Base-by-base conservation (phyloP, 2,329 filamentous ascomycete species). In the Phialophora chinensis region DNA sequence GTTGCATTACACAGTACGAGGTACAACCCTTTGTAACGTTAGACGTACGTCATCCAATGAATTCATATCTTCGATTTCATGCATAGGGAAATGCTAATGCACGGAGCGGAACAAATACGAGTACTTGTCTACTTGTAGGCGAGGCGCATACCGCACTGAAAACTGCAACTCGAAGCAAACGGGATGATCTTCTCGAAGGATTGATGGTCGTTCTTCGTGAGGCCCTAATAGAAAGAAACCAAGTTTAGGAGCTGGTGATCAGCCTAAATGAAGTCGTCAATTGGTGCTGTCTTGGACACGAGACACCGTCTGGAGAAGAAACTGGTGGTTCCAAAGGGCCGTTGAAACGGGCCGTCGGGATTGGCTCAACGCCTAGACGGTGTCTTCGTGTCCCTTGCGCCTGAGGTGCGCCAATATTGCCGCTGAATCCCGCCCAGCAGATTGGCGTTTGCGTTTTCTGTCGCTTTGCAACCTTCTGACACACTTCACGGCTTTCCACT, bases 391-490 rank as follows among this genome's bases (percentile, higher is more conserved):
- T 31, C 20, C 47, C 44, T 33, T 61, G 25, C 29, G 7, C 52
- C 29, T 38, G 47, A 33, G 23, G 29, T 60, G 58, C 59, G 47
- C 59, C 59, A 61, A 61, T 61, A 53, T 42, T 61, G 47, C 47
- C 47, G 29, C 44, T 29, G n/a, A 27, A 53, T 60, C 12, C 31
- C 49, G 29, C 59, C 59, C 17, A 12, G 29, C 31, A 44, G 59
- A 50, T 23, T 42, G 38, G 38, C 38, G 17, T 27, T 29, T 60
- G 57, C 12, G 42, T 49, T 20, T 60, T 60, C 47, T 25, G 31
- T 64, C 20, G 33, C 64, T 62, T 52, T 52, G 49, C 49, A 52
- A 52, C 49, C 49, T 55, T 59, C 44, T 62, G 55, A 49, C 65
- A 63, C 62, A 60, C 61, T 44, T 55, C 44, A 35, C 49, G 25